Conservation (phyloP, 2,329 filamentous ascomycete species). For the Talaromyces sp. region DNA sequence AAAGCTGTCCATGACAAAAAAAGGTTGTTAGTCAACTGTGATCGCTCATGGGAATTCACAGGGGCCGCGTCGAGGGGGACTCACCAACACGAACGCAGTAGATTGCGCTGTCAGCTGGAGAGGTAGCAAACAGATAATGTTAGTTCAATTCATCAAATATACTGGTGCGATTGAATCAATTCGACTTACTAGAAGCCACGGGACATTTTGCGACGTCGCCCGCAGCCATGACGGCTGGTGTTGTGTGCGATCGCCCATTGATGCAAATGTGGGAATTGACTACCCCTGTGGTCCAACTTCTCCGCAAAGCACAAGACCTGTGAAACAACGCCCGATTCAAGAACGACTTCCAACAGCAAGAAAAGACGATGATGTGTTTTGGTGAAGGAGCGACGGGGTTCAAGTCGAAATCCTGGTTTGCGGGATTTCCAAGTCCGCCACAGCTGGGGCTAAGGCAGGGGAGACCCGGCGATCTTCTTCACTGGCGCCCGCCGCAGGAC, state of each 20-base stretch:
- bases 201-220: slow-evolving; percentile 35
- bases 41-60: not conserved
- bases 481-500: slow-evolving; percentile 14
- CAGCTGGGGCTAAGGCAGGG: slow-evolving; percentile 8
- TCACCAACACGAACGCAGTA: slow-evolving; percentile 48
- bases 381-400: slow-evolving; percentile 7
- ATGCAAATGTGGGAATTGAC: slow-evolving; percentile 13
- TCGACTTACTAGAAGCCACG: slow-evolving; percentile 45
- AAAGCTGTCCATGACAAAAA: slow-evolving; percentile 60
- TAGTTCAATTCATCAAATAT: not conserved
- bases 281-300: slow-evolving; percentile 11
- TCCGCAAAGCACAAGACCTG: slow-evolving; percentile 6
- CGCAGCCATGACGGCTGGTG: slow-evolving; percentile 38
- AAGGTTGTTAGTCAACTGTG: not conserved
- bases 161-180: not conserved
- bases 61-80: slow-evolving; percentile 14
- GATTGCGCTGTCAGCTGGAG: slow-evolving; percentile 48
- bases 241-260: slow-evolving; percentile 38
- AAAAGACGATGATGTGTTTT: not conserved
- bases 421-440: not conserved
- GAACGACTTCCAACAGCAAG: too few species aligned
- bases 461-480: slow-evolving; percentile 12
- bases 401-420: not conserved
- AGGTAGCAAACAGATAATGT: slow-evolving; percentile 8
- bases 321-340: slow-evolving; percentile 6